A percentile compares a stretch with the other conserved stretches of the same genome.
phyloP scores from a whole-genome alignment of 345 rosid genomes.

The Clausena lansium region DNA sequence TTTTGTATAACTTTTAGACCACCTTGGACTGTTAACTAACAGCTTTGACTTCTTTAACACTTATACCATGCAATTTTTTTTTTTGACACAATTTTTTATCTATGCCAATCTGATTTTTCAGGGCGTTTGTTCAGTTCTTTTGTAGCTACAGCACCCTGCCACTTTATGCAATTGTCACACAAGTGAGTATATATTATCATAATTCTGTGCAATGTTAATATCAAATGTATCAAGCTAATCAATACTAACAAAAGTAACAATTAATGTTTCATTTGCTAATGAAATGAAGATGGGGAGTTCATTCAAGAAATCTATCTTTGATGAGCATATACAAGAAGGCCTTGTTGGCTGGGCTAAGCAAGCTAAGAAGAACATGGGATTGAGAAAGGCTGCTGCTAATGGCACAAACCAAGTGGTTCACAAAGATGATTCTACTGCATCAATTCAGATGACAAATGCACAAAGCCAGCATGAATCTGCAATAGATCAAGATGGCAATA shows the following conservation, averaged over 20 bases:
- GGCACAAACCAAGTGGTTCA: constrained; percentile 29
- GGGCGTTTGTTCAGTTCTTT: constrained; percentile 11
- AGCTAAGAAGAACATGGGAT: constrained; percentile 48
- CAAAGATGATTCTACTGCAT: constrained; percentile 12
- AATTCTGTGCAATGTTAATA: neutral
- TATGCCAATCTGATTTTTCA: neutral
- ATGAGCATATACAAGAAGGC: constrained; percentile 60
- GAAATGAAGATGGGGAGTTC: constrained; percentile 81
- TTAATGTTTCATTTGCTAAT: neutral
- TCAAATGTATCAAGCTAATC: neutral
- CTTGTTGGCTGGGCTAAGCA: constrained; percentile 69
- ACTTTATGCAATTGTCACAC: constrained; percentile 13
- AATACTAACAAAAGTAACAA: neutral
- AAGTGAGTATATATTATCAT: neutral
- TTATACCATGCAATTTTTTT: neutral
- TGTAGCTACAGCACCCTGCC: constrained; percentile 19
- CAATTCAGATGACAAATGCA: constrained; percentile 14
- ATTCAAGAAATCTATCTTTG: constrained; percentile 68
- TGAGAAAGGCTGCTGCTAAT: constrained; percentile 41
- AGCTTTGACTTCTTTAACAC: no score
- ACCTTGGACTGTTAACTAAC: no score
- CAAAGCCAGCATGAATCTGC: neutral
- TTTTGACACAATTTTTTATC: neutral
- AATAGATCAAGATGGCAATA: neutral
- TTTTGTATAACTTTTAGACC: no score